Evolutionary conservation across 257 asterid species (phyloP), one percentile per base, ranked within the genome.

Genomic region (Prunella vulgaris): DNA sequence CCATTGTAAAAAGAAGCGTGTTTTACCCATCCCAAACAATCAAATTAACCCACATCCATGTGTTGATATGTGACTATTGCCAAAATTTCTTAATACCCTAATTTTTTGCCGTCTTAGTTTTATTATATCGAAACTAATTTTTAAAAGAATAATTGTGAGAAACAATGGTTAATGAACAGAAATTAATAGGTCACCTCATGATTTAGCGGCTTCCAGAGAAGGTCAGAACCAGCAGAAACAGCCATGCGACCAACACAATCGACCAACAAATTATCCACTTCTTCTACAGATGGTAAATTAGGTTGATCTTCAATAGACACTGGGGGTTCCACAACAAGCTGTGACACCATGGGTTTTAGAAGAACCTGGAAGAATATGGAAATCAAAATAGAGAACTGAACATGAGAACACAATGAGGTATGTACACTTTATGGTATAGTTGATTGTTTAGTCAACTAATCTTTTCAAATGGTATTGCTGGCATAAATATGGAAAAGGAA

Each of bases 171-270:
- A 44, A 30, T 58, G 9, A 62, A 30, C 48, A 38, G 6, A 33
- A 46, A 12, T 22, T 28, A 61, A 56, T 51, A 57, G 54, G 51
- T 65, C 37, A 93, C 99, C 97, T 93, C 97, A 27, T 93, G 96
- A 80, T 90, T 93, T 73, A 93, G 79, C 3, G 96, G 95, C 78
- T 93, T 89, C 97, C 97, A 90, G 38, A 89, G 91, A 62, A 90
- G 96, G 82, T 87, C 97, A 35, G 96, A 87, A 49, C 85, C 96
- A 77, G 95, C 93, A 70, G 97, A 76, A 73, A 89, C 88, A 78
- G 97, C 99, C 99, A 90, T 93, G 73, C 84, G 97, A 68, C 96
- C 90, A 53, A 93, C 62, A 74, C 96, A 93, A 49, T 74, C 77
- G 4, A 93, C 93, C 79, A 90, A 69, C 77, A 84, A 65, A 73